These are phyloP conservation scores for Trichoderma sp. DNA, from an alignment of 2,329 filamentous ascomycete species.

Conservation along the genomic window DNA sequence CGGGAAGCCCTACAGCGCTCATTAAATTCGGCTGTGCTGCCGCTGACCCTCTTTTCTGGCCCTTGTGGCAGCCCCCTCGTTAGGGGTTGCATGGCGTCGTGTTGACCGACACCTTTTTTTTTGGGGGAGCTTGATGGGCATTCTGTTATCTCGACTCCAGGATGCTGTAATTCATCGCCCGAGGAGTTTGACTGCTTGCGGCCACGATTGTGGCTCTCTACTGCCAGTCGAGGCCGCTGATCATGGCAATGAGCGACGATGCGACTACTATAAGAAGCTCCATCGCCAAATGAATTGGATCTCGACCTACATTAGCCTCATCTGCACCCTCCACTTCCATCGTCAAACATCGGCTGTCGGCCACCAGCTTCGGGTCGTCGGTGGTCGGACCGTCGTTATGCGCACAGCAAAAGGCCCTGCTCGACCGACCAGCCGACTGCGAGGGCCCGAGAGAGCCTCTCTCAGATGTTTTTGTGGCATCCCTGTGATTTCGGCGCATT, in stretches of 20 bases:
- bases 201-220: no score
- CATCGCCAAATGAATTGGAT: not conserved
- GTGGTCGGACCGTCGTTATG: conserved; percentile 13
- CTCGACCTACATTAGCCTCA: conserved; percentile 24
- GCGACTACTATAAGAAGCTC: not conserved
- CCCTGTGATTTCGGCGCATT: not conserved
- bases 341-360: conserved; percentile 17
- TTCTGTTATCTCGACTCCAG: not conserved
- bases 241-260: not conserved
- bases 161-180: not conserved
- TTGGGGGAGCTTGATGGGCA: not conserved
- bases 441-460: conserved; percentile 6
- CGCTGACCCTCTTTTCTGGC: not conserved
- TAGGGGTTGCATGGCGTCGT: not conserved
- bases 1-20: not conserved
- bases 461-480: not conserved
- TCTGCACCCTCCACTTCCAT: conserved; percentile 11
- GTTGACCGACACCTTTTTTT: not conserved
- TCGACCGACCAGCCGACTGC: conserved; percentile 14
- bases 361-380: conserved; percentile 24
- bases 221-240: not conserved
- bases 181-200: no score
- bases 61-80: not conserved
- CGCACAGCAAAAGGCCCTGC: not conserved
- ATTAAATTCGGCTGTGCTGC: not conserved